Conservation (phyloP, 176 grass and related monocot species). For the Juncus inflexus region DNA sequence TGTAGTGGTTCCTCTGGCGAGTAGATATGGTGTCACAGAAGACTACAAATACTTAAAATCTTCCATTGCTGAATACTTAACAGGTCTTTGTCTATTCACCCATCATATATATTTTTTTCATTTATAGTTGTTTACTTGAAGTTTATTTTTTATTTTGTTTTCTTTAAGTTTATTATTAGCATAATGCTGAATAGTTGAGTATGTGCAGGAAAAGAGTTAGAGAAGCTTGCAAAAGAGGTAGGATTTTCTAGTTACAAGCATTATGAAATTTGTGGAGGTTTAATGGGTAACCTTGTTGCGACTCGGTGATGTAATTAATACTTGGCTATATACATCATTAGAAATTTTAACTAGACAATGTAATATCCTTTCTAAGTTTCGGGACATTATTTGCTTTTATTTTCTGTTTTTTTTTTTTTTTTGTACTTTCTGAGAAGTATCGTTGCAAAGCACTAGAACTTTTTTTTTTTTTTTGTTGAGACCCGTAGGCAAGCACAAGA, state of each 20-base stretch:
- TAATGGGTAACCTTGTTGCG: constrained; percentile 76
- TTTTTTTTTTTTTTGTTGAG: no score
- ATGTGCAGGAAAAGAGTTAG: constrained; percentile 63
- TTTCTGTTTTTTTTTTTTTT: no score
- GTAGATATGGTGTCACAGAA: constrained; percentile 55
- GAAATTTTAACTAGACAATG: no score
- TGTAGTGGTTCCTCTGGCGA: constrained; percentile 71
- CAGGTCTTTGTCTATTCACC: constrained; percentile 39
- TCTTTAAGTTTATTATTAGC: not conserved
- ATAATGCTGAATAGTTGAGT: not conserved
- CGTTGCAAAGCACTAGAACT: no score
- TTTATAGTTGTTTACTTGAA: not conserved
- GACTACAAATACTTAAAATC: constrained; percentile 84
- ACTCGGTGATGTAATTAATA: constrained; percentile 29
- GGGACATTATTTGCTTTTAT: no score
- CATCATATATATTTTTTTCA: not conserved
- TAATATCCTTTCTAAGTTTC: no score
- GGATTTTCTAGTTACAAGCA: constrained; percentile 67
- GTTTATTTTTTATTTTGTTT: not conserved
- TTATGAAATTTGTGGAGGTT: constrained; percentile 74
- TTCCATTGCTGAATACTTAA: constrained; percentile 70
- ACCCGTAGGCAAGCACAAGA: no score
- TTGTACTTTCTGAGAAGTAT: no score
- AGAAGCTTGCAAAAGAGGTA: constrained; percentile 58
- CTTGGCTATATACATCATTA: not conserved